phyloP scores from a whole-genome alignment of 192 early-diverging fungal genomes.

The Entrophospora sp. region DNA sequence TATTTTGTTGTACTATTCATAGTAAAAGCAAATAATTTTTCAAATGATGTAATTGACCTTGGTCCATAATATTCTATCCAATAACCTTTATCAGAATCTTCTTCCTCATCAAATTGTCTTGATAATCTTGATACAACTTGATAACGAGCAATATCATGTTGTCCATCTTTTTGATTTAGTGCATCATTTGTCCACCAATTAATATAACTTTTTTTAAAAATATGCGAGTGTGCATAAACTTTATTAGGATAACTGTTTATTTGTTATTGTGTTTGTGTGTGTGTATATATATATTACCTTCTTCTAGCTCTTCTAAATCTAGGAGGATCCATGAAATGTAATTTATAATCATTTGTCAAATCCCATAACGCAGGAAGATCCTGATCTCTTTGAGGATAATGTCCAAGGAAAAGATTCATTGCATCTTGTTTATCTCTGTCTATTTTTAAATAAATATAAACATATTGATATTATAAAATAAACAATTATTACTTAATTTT shows the following conservation, averaged over 20 bases:
- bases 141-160: conserved; percentile 19
- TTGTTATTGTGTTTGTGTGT: too few species aligned
- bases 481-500: too few species aligned
- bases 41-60: conserved; percentile 64
- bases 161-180: conserved; percentile 25
- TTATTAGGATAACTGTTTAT: too few species aligned
- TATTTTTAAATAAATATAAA: conserved; percentile 14
- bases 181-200: conserved; percentile 53
- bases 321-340: conserved; percentile 66
- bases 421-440: conserved; percentile 97
- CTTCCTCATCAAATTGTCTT: conserved; percentile 17
- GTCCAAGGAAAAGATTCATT: conserved; percentile 85
- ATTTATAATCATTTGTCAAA: conserved; percentile 60
- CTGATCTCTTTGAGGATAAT: conserved; percentile 47
- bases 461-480: not conserved
- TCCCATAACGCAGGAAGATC: conserved; percentile 64
- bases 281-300: conserved; percentile 33
- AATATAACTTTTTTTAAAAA: conserved; percentile 45
- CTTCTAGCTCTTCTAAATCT: conserved; percentile 27
- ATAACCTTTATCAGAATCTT: conserved; percentile 29
- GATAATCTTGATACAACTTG: conserved; percentile 23
- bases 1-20: conserved; percentile 76
- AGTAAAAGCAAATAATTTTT: conserved; percentile 68
- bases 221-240: too few species aligned
- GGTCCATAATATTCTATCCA: conserved; percentile 89